These are phyloP conservation scores for Fusarium sp. DNA, from an alignment of 2,329 filamentous ascomycete genomes.

Conservation along the genomic window DNA sequence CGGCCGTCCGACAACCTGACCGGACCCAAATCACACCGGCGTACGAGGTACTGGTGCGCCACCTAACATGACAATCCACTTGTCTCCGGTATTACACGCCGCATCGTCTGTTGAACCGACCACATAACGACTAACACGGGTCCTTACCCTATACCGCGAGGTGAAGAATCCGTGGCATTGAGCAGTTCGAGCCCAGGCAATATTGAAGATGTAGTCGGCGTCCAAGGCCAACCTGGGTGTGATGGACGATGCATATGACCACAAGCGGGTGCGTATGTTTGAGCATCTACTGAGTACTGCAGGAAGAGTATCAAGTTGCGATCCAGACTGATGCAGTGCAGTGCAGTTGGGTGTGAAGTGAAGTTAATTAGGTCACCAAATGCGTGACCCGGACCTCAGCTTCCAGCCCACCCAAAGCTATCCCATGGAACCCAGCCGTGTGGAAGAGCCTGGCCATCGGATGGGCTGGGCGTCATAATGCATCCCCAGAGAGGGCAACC, in stretches of 20 bases:
- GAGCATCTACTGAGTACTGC: neutral
- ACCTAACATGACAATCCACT: neutral
- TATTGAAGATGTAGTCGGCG: neutral
- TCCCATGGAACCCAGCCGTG: neutral
- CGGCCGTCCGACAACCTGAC: neutral
- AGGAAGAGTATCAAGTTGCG: neutral
- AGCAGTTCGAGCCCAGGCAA: neutral
- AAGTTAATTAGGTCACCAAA: neutral
- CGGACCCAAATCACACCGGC: neutral
- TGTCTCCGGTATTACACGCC: neutral
- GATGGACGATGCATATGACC: neutral
- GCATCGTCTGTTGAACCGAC: neutral
- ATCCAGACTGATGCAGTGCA: neutral
- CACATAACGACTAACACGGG: neutral
- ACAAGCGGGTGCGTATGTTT: neutral
- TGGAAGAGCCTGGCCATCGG: neutral
- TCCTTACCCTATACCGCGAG: neutral
- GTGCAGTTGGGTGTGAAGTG: neutral
- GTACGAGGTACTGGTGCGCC: neutral
- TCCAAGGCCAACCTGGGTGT: neutral
- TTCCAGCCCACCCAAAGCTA: neutral
- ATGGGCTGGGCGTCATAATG: conserved; percentile 2
- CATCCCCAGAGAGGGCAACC: neutral
- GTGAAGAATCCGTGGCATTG: neutral
- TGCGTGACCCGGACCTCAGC: neutral